phyloP scores from a whole-genome alignment of 2,329 filamentous ascomycete genomes.

The Aspergillus sp. region DNA sequence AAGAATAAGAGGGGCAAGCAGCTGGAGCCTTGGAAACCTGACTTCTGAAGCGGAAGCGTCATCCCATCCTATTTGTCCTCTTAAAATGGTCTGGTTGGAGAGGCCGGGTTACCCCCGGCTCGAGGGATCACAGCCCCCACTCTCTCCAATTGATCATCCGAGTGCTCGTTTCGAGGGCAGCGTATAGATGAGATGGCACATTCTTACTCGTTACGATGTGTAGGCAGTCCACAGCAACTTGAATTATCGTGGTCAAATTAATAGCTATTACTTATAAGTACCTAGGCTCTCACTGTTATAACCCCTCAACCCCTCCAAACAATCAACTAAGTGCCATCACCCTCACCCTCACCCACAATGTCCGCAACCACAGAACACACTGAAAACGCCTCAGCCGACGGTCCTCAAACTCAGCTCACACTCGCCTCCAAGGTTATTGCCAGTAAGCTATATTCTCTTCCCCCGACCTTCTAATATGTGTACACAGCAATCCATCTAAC shows the following conservation, averaged over 20 bases:
- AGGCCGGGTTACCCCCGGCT: background rate
- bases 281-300: background rate
- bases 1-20: no score
- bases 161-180: conserved; percentile 1
- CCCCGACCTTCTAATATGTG: background rate
- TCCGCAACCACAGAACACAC: background rate
- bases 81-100: no score
- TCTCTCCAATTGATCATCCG: background rate
- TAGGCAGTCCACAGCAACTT: background rate
- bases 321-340: background rate
- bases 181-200: background rate
- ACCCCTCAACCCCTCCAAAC: background rate
- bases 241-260: background rate
- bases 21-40: no score
- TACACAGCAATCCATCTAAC: background rate
- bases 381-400: background rate
- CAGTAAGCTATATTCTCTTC: conserved; percentile 20
- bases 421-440: conserved; percentile 34
- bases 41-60: background rate
- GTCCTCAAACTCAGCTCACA: conserved; percentile 28
- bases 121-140: background rate
- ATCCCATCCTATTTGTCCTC: background rate
- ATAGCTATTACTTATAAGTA: background rate
- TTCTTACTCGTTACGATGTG: background rate
- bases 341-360: background rate